Percentiles rank a stretch among this genome's conserved stretches.
phyloP scores from a whole-genome alignment of 2,329 filamentous ascomycete genomes.

The Rhynchosporium graminicola region DNA sequence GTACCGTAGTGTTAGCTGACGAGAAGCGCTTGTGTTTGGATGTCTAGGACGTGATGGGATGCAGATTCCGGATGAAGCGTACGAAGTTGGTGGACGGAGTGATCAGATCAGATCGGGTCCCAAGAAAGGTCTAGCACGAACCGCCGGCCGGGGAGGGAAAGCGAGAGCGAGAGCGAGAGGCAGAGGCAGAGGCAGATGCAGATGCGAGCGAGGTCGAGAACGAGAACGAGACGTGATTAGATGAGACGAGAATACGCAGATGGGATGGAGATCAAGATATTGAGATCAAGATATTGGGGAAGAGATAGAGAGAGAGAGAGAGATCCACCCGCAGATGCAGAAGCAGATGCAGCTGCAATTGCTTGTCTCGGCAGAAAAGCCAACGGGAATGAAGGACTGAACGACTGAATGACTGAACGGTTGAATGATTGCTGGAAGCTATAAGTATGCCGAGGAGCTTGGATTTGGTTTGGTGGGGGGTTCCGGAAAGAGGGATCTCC shows the following conservation, averaged over 20 bases:
- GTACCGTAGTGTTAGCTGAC: conserved; percentile 23
- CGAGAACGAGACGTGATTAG: not conserved
- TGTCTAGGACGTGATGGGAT: not conserved
- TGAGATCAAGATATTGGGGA: not conserved
- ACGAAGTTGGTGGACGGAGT: not conserved
- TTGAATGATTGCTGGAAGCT: too few species aligned
- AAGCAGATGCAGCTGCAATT: not conserved
- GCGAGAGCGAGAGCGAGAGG: not conserved
- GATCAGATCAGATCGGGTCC: not conserved
- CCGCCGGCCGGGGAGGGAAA: not conserved
- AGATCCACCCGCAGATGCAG: not conserved
- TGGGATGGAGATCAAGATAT: not conserved
- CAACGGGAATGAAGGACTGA: conserved; percentile 1
- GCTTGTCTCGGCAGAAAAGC: conserved; percentile 10
- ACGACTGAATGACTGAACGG: not conserved
- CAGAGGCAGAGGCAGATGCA: not conserved
- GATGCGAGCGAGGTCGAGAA: too few species aligned
- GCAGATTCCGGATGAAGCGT: conserved; percentile 1
- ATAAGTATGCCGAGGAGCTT: too few species aligned
- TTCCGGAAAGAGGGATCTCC: not conserved
- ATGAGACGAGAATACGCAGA: conserved; percentile 2
- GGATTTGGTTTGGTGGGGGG: not conserved
- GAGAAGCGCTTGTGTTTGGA: conserved; percentile 31
- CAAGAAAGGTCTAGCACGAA: conserved; percentile 8
- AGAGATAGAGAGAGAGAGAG: too few species aligned